These are phyloP conservation scores for Colletotrichum falcatum DNA, from an alignment of 2,329 filamentous ascomycete genomes.

Conservation along the genomic window DNA sequence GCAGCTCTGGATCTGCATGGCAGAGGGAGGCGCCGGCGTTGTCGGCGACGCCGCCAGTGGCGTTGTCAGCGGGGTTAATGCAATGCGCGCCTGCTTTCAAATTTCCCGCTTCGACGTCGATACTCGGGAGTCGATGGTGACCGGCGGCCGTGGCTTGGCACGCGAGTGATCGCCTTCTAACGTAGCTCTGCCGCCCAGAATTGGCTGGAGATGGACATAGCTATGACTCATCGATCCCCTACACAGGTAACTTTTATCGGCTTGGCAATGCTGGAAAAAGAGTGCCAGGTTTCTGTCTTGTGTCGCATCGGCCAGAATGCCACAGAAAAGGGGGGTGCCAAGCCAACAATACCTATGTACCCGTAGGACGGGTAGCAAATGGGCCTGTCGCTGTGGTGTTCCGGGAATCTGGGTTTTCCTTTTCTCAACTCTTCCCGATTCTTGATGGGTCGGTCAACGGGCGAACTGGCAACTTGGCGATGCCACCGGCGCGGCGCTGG, in stretches of 20 bases:
- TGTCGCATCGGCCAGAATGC: neutral
- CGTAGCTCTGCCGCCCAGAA: slow-evolving; percentile 6
- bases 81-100: neutral
- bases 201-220: slow-evolving; percentile 12
- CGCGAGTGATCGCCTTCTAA: slow-evolving; percentile 21
- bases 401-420: neutral
- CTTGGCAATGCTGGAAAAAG: slow-evolving; percentile 22
- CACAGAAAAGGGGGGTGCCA: neutral
- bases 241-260: slow-evolving; percentile 14
- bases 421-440: neutral
- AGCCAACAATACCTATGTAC: slow-evolving; percentile 4
- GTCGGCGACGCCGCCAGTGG: neutral
- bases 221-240: slow-evolving; percentile 24
- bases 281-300: neutral
- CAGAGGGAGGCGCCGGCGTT: slow-evolving; percentile 7
- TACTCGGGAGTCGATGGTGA: slow-evolving; percentile 4
- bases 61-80: neutral
- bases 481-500: neutral
- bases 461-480: slow-evolving; percentile 39
- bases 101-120: neutral
- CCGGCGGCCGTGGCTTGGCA: slow-evolving; percentile 8
- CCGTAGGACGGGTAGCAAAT: neutral
- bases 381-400: neutral
- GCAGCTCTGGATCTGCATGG: neutral
- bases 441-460: slow-evolving; percentile 1